Base-by-base conservation (phyloP, 805 yeast genomes). In the Candida qinlingensis region DNA sequence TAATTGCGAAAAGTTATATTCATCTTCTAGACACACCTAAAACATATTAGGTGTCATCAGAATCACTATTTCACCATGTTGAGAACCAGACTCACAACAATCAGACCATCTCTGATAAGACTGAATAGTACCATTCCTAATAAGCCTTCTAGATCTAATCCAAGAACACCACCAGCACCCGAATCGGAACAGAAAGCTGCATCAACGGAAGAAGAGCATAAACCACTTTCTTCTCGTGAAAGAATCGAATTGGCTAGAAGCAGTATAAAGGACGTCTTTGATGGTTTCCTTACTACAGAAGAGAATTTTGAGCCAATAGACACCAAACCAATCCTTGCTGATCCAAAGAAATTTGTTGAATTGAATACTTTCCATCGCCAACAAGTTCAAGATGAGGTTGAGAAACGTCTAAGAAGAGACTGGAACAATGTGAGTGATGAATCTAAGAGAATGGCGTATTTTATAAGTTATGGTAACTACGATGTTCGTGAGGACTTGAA, bases 391-490 rank as follows among this genome's bases (percentile, higher is more conserved):
- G 72, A 74, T 38, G 83, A 80, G 50, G 64, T 81, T 62, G 63
- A 75, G 54, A 59, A 77, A 29, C 66, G 67, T 48, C 69, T 66
- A 58, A 80, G 76, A 53, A 71, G 71, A 45, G 71, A 75, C 46
- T 86, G 95, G 95, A 62, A 63, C 3, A 64, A 69, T 38, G 54
- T 83, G 41, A 70, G 78, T 4, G 51, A 51, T 10, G 73, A 76
- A 44, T 75, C 75, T 45, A 83, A 84, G 59, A 69, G 75, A 52
- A 68, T 83, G 53, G 74, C 79, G 8, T 83, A 80, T 61, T 82
- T 74, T 66, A 72, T 83, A 31, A 74, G 83, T 0, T 86, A 81
- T 63, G 91, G 91, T 2, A 71, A 83, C 42, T 79, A 85, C 74
- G 94, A 90, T 0, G 83, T 80, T 1, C 71, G 95, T 52, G 81